These are phyloP conservation scores for Penicillium tannophilum DNA, from an alignment of 495 filamentous ascomycete species.

Conservation along the genomic window DNA sequence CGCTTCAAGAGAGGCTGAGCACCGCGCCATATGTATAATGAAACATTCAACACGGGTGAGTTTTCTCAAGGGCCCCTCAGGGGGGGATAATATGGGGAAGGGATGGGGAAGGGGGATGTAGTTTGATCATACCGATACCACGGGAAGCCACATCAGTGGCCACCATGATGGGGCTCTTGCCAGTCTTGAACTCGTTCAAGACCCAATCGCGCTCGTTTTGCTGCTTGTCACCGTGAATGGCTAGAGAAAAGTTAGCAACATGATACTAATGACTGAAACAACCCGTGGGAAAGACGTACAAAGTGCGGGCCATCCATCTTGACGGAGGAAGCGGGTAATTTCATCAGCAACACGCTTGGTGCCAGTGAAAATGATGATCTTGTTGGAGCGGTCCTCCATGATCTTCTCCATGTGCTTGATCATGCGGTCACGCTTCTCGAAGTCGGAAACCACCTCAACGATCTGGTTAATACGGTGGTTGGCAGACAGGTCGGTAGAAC, in stretches of 20 bases:
- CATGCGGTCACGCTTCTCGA: constrained; percentile 97
- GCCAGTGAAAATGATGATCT: constrained; percentile 93
- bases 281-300: constrained; percentile 61
- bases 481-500: constrained; percentile 93
- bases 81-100: constrained; percentile 37
- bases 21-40: constrained; percentile 70
- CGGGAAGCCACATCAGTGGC: constrained; percentile 96
- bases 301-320: constrained; percentile 98
- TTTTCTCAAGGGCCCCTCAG: constrained; percentile 36
- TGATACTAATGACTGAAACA: not conserved
- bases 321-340: constrained; percentile 96
- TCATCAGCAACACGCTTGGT: constrained; percentile 99
- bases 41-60: constrained; percentile 59
- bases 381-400: constrained; percentile 94
- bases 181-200: constrained; percentile 98
- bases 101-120: constrained; percentile 53
- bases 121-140: constrained; percentile 97
- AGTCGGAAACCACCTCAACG: constrained; percentile 92
- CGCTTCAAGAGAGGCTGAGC: constrained; percentile 85
- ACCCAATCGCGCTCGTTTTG: constrained; percentile 99
- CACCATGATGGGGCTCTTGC: constrained; percentile 85
- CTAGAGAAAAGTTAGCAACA: constrained; percentile 57
- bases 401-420: constrained; percentile 97
- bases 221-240: constrained; percentile 99
- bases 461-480: constrained; percentile 98